Base-by-base conservation (phyloP, 2,329 filamentous ascomycete species). In the Lachnellula suecica region DNA sequence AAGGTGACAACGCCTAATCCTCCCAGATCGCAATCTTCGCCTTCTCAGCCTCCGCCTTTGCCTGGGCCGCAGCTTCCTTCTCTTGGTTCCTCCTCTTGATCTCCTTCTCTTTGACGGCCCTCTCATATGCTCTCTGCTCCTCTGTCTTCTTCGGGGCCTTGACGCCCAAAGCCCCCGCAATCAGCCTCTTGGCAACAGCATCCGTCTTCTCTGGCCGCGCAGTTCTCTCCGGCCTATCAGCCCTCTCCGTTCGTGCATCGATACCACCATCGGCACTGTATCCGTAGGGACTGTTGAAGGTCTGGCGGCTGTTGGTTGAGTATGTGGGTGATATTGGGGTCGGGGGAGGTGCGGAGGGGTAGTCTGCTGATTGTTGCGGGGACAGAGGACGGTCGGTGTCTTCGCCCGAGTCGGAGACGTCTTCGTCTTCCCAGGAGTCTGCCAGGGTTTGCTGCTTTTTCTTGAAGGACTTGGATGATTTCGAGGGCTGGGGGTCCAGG, bases 1-100 rank as follows among this genome's bases (percentile, higher is more conserved):
- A 20, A 11, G n/a, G n/a, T n/a, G n/a, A n/a, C n/a, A n/a, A n/a
- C n/a, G n/a, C n/a, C 46, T 56, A 87, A 65, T 87, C 89, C 53
- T 94, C 86, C 94, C 94, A 97, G 23, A 96, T 78, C n/a, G 89
- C 85, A 55, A 81, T 81, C 77, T 88, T 95, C n/a, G 87, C 86
- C 70, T 79, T 83, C 67, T 93, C 88, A 42, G 75, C 76, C 29
- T 83, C 82, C 64, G 87, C 82, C 63, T 83, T 82, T 58, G 80
- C 79, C 63, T 74, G 78, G 59, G 74, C 72, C 61, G 73, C 81
- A 70, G 85, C 82, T 52, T 83, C 82, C 66, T 78, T 84, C 69
- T 92, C 89, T 62, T 83, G 81, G 52, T 92, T 88, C 53, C 85
- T 76, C 62, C 82, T 81, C 75, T 84, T 91, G 64, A 84, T 85